Evolutionary conservation across 2,329 filamentous ascomycete genomes (phyloP), one percentile per base, ranked within the genome.

Genomic region (Ceratocystis colombiana): DNA sequence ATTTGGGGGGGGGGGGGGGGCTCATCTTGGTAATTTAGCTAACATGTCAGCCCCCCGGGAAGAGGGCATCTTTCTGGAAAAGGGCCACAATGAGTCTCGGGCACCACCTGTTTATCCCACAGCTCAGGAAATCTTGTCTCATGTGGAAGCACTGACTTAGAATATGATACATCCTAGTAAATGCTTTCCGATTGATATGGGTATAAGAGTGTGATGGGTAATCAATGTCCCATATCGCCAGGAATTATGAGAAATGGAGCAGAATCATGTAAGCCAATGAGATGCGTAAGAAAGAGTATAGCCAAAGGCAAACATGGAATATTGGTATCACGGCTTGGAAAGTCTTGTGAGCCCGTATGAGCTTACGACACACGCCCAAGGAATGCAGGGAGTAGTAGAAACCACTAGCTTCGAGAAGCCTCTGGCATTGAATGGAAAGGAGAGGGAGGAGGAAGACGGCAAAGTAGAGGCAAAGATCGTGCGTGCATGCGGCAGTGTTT

Each of bases 381-480:
- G 53, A 57, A 57, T 57, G 22, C 53, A 57, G 30, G 53, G 53
- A 28, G 22, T 8, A 57, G 53, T 28, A 30, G 53, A 57, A 57
- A 57, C 53, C 53, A 57, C 53, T 57, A 57, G 53, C 53, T 57
- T 57, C 53, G 53, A 57, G 53, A 57, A 57, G 25, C 25, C 10
- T 25, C 25, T 57, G 53, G 53, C 8, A 57, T 57, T 28, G 53
- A 28, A 57, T 28, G 7, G 53, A 22, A 15, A 57, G 17, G 28
- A 12, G 10, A 17, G 12, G 22, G 8, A 25, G 7, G 12, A 10
- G 25, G 12, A 15, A 3, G 5, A 15, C 48, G 48, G 48, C 48
- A 53, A 53, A 53, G 48, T 17, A 25, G 48, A 53, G 48, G 48
- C 53, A 59, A 59, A 59, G 53, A 37, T n/a, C 3, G 53, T 17